Evolutionary conservation across 352 stramenopile species (phyloP), one percentile per base, ranked within the genome.

Genomic region (Plasmopara muralis): DNA sequence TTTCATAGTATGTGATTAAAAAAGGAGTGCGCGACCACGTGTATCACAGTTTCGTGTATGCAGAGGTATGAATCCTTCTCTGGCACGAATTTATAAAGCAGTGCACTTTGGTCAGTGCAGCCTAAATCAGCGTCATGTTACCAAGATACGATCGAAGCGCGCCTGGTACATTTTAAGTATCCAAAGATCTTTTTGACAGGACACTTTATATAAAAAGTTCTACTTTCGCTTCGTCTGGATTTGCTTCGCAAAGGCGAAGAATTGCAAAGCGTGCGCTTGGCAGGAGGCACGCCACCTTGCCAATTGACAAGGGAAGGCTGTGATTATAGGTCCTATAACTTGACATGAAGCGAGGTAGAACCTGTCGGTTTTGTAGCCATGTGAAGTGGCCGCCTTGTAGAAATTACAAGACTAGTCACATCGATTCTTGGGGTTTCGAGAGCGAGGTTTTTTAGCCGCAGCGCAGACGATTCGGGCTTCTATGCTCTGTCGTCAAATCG

Each of bases 401-500:
- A 25, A 25, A 25, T 25, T 25, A 25, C 3, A 25, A 35, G 31
- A 35, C 31, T 35, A 12, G 31, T 12, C 10, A 5, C 7, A 35
- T 35, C 31, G 0, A 35, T 35, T 12, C 31, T 35, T 35, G 31
- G 31, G 31, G 10, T 35, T 35, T 35, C 10, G 6, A 4, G 5
- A 0, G 31, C 10, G 31, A 35, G 31, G 31, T 35, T 35, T 35
- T 35, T 35, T 12, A 35, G 6, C 31, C 1, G 31, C 31, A 63
- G 55, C 33, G 47, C 35, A 2, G 6, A 30, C 35, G 29, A 15
- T 29, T 34, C n/a, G 29, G 20, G 1, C 14, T 50, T 50, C 33
- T 50, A n/a, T 15, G 20, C 7, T 5, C 7, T 5, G 39, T 68
- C 42, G 60, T 57, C 35, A 16, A n/a, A 38, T 68, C 51, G 59